These are phyloP conservation scores for Nannizziopsis barbatae DNA, from an alignment of 2,329 filamentous ascomycete species.

Conservation along the genomic window DNA sequence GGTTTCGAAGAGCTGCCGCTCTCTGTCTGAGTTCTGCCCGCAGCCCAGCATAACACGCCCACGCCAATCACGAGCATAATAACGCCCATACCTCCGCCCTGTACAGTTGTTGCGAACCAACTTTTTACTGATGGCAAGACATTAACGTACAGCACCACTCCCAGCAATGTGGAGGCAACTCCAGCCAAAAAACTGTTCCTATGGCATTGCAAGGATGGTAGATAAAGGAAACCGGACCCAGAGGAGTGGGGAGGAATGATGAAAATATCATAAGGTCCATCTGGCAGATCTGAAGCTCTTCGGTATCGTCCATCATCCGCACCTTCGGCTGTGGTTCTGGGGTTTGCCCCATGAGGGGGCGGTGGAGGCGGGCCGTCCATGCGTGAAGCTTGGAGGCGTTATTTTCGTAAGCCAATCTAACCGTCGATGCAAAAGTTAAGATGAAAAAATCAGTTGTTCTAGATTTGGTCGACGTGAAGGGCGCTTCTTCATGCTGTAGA, in stretches of 20 bases:
- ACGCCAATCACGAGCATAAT: constrained; percentile 60
- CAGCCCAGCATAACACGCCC: constrained; percentile 65
- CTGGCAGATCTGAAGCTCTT: constrained; percentile 53
- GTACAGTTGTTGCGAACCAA: constrained; percentile 62
- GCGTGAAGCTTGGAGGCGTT: background rate
- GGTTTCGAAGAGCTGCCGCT: constrained; percentile 22
- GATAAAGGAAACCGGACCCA: constrained; percentile 80
- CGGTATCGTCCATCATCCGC: constrained; percentile 22
- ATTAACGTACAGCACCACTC: constrained; percentile 60
- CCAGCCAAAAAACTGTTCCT: constrained; percentile 86
- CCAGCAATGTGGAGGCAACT: constrained; percentile 62
- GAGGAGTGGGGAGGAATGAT: constrained; percentile 87
- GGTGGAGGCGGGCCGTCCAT: constrained; percentile 50
- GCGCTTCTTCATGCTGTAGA: constrained; percentile 9
- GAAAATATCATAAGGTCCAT: constrained; percentile 94
- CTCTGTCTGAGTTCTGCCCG: constrained; percentile 53
- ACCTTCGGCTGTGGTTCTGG: constrained; percentile 45
- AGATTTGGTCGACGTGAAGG: background rate
- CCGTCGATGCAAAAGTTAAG: constrained; percentile 3
- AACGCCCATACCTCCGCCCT: constrained; percentile 62
- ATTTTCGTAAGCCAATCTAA: background rate
- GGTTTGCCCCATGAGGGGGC: constrained; percentile 72
- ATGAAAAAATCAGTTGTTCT: background rate
- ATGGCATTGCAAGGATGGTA: constrained; percentile 78
- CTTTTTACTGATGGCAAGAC: constrained; percentile 61